Percentiles rank a stretch among this genome's conserved stretches.
These are phyloP conservation scores for Pseudevernia furfuracea DNA, from an alignment of 495 filamentous ascomycete species.

Conservation along the genomic window DNA sequence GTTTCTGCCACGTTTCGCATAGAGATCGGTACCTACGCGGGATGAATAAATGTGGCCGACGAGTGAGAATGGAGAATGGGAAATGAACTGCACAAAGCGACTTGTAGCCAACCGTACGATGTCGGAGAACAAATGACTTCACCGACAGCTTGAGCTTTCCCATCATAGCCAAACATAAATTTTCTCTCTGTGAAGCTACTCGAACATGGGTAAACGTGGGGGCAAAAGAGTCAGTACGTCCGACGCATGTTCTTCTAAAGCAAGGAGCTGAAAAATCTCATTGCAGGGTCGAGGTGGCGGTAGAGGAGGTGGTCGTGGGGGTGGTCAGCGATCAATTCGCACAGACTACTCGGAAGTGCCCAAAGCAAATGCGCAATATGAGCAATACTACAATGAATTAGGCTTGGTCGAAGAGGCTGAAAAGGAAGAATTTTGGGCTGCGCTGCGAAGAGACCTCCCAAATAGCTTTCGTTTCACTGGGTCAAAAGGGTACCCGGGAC, in stretches of 20 bases:
- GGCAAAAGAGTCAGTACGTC: constrained; percentile 32
- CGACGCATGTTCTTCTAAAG: background rate
- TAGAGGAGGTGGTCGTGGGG: constrained; percentile 26
- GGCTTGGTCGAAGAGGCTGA: constrained; percentile 67
- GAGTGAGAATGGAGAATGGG: background rate
- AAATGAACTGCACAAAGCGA: background rate
- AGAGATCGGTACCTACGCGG: background rate
- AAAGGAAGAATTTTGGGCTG: constrained; percentile 68
- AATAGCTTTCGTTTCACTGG: constrained; percentile 96
- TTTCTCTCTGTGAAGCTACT: background rate
- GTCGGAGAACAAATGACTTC: constrained; percentile 1
- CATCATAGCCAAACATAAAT: background rate
- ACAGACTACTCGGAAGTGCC: constrained; percentile 49
- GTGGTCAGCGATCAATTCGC: constrained; percentile 31
- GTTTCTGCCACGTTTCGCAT: background rate
- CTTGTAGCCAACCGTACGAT: background rate
- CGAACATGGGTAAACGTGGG: constrained; percentile 32
- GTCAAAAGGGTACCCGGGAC: constrained; percentile 60
- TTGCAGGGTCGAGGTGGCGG: constrained; percentile 26
- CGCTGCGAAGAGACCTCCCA: constrained; percentile 72
- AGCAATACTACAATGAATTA: constrained; percentile 74
- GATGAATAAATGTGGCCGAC: too few relatives aligned
- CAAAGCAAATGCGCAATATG: constrained; percentile 68
- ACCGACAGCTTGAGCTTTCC: constrained; percentile 5
- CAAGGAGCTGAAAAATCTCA: background rate